Conservation (phyloP, 345 rosid species). For the Erodium maritimum region DNA sequence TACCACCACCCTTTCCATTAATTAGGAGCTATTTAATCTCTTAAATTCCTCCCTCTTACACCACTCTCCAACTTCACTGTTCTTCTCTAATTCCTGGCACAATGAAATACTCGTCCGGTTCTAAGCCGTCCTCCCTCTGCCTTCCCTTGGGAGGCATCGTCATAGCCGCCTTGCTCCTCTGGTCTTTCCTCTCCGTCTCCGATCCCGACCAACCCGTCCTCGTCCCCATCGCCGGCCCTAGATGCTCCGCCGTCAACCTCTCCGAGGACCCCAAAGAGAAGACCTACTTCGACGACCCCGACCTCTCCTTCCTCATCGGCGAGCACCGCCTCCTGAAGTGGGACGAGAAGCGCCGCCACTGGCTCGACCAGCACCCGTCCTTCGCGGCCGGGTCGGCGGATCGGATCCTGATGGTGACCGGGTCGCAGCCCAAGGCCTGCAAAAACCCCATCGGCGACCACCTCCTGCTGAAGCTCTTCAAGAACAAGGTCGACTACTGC, state of each 20-base stretch:
- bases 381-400: constrained; percentile 45
- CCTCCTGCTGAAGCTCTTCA: constrained; percentile 56
- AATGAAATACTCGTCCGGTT: too few species aligned
- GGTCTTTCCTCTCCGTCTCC: background rate
- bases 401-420: constrained; percentile 65
- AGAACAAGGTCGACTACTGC: constrained; percentile 89
- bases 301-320: constrained; percentile 43
- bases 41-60: too few species aligned
- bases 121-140: too few species aligned
- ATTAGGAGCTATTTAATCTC: too few species aligned
- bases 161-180: too few species aligned
- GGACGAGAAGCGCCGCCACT: constrained; percentile 66
- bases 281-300: constrained; percentile 73
- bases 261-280: constrained; percentile 38
- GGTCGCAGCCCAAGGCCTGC: constrained; percentile 78
- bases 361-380: constrained; percentile 69
- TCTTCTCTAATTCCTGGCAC: too few species aligned
- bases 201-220: background rate
- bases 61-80: too few species aligned
- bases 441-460: constrained; percentile 85
- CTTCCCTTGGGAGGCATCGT: too few species aligned
- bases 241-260: constrained; percentile 9
- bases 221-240: constrained; percentile 2
- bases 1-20: too few species aligned
- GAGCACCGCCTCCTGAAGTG: constrained; percentile 41